Base-by-base conservation (phyloP, 805 yeast species). In the Cyberlindnera veronae region DNA sequence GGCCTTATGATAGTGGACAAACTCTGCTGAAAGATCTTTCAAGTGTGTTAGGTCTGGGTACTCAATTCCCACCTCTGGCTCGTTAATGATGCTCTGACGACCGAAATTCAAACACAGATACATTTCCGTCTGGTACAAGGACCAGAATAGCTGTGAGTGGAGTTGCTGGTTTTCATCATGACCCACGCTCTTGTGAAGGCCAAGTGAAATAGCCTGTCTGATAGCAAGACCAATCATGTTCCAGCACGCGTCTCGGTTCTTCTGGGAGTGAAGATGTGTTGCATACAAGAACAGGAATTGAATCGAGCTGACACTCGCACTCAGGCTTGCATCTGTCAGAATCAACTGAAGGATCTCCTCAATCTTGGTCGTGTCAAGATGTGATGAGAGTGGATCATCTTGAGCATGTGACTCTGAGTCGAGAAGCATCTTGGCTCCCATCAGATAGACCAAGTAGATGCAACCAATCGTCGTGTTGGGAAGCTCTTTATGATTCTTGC, bases 241-340 rank as follows among this genome's bases (percentile, higher is more conserved):
- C 64, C 72, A 74, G 0, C 74, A 72, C 36, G 72, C 65, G 42
- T 73, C 78, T 42, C 76, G 62, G 29, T 69, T 68, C 46, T 66
- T 69, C 19, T 62, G 62, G 33, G 72, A 61, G 32, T 71, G 71
- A 29, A 73, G 45, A 51, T 73, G 68, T 11, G 69, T 61, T 0
- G 76, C 63, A 28, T 71, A 59, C 23, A 72, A 49, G 33, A 67
- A 60, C 14, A 72, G 47, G 14, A 71, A 57, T 34, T 75, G 58
- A 11, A 74, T 68, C 4, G 77, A 74, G 34, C 64, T 66, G 13
- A 72, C 47, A 4, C 69, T 61, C 3, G 78, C 74, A 1, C 71
- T 66, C 32, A 72, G 44, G 16, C 71, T 59, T 33, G 69, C 65
- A 41, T 70, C 76, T 13, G 71, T 60, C 4, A 74, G 51, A 0